These are phyloP conservation scores for Zygotorulaspora danielsina DNA, from an alignment of 805 yeast species.

Conservation along the genomic window DNA sequence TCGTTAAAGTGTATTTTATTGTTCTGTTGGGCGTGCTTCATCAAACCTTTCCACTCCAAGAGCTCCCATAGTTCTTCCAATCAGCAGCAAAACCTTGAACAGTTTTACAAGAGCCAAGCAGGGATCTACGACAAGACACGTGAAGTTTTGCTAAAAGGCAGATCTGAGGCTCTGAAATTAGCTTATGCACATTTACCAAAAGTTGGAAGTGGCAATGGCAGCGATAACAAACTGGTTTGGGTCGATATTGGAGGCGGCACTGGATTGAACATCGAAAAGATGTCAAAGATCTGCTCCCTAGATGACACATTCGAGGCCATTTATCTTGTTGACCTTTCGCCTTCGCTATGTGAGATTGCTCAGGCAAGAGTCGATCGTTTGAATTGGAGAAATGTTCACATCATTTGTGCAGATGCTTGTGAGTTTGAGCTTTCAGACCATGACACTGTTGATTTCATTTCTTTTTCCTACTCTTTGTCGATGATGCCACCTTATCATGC, in stretches of 20 bases:
- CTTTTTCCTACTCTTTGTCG: slow-evolving; percentile 75
- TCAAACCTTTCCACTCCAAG: slow-evolving; percentile 31
- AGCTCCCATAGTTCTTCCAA: slow-evolving; percentile 14
- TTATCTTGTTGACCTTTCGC: slow-evolving; percentile 70
- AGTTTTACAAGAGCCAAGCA: slow-evolving; percentile 73
- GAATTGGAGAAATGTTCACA: slow-evolving; percentile 58
- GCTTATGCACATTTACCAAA: slow-evolving; percentile 53
- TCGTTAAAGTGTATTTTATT: slow-evolving; percentile 3
- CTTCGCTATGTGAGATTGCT: slow-evolving; percentile 73
- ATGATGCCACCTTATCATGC: slow-evolving; percentile 84
- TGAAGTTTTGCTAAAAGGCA: slow-evolving; percentile 59
- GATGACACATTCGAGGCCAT: slow-evolving; percentile 53
- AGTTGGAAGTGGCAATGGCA: slow-evolving; percentile 28
- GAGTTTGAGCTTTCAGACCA: slow-evolving; percentile 51
- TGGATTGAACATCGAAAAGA: slow-evolving; percentile 73
- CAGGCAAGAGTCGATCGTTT: slow-evolving; percentile 47
- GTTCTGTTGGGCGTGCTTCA: slow-evolving; percentile 36
- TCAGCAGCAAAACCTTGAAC: slow-evolving; percentile 43
- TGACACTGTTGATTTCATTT: slow-evolving; percentile 60
- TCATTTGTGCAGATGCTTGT: slow-evolving; percentile 71
- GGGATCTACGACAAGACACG: slow-evolving; percentile 72
- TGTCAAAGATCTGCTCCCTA: slow-evolving; percentile 46
- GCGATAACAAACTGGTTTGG: slow-evolving; percentile 51
- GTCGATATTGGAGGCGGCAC: slow-evolving; percentile 86
- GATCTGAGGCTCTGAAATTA: slow-evolving; percentile 57